Evolutionary conservation across 2,329 filamentous ascomycete genomes (phyloP).

Genomic region (Diplocarpon mali): DNA sequence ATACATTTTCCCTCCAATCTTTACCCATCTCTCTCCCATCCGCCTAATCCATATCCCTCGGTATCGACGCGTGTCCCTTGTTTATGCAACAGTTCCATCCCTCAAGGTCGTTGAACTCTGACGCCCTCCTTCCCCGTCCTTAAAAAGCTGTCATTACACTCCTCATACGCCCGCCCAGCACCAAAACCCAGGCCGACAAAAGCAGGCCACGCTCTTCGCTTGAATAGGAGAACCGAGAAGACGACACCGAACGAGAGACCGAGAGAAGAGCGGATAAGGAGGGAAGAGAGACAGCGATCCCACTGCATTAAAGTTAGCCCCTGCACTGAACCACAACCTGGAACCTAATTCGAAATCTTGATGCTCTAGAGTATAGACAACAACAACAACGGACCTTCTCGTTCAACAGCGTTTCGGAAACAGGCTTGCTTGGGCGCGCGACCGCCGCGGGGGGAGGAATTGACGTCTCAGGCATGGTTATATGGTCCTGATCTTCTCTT

Average conservation of each 20-base stretch:
- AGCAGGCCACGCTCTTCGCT: slow-evolving; percentile 96
- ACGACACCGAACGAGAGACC: slow-evolving; percentile 96
- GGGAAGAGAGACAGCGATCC: slow-evolving; percentile 96
- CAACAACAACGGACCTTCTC: slow-evolving; percentile 67
- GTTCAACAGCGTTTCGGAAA: slow-evolving; percentile 96
- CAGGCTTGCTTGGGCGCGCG: slow-evolving; percentile 62
- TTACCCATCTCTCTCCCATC: background rate
- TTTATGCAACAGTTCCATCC: background rate
- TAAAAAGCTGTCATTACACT: slow-evolving; percentile 58
- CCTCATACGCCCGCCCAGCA: slow-evolving; percentile 92
- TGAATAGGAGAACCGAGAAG: slow-evolving; percentile 97
- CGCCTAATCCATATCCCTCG: background rate
- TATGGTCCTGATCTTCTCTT: slow-evolving; percentile 2
- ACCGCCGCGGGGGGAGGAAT: slow-evolving; percentile 49
- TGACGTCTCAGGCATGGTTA: slow-evolving; percentile 24
- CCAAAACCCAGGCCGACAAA: slow-evolving; percentile 91
- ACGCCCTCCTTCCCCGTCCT: slow-evolving; percentile 24
- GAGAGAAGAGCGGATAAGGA: slow-evolving; percentile 92
- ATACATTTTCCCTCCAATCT: slow-evolving; percentile 11
- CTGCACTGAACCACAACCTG: background rate
- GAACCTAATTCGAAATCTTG: background rate
- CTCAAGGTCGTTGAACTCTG: slow-evolving; percentile 21
- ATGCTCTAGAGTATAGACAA: no score
- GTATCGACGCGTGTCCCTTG: slow-evolving; percentile 1
- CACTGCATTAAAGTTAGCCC: slow-evolving; percentile 47